These are phyloP conservation scores for Xylaria venustula DNA, from an alignment of 495 filamentous ascomycete genomes.

Conservation along the genomic window DNA sequence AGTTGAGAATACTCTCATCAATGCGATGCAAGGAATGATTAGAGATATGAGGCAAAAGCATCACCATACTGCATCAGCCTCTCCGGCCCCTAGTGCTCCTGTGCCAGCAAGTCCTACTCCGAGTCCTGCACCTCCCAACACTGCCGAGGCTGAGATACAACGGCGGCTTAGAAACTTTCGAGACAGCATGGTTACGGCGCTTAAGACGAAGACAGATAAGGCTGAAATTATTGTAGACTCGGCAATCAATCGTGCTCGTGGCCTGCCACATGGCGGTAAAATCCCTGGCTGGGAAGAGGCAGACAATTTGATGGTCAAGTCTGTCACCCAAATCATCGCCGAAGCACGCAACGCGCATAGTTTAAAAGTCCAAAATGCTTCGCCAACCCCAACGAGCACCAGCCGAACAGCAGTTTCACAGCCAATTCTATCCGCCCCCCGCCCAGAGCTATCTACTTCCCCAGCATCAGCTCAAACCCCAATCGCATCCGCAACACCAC, in stretches of 20 bases:
- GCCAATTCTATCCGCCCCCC: conserved; percentile 12
- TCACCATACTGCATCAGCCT: conserved; percentile 17
- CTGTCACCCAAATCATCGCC: conserved; percentile 30
- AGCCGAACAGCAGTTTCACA: conserved; percentile 12
- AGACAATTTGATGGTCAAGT: conserved; percentile 31
- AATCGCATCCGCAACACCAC: conserved; percentile 7
- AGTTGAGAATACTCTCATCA: conserved; percentile 25
- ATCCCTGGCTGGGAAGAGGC: conserved; percentile 33
- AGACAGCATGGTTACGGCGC: conserved; percentile 27
- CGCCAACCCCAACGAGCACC: conserved; percentile 9
- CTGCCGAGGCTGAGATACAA: conserved; percentile 29
- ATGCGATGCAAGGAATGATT: conserved; percentile 27
- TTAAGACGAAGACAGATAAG: conserved; percentile 30
- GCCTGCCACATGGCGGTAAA: conserved; percentile 22
- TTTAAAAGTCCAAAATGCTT: conserved; percentile 12
- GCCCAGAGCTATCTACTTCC: conserved; percentile 21
- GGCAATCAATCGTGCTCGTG: conserved; percentile 31
- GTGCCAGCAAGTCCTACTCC: conserved; percentile 15
- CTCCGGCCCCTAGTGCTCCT: conserved; percentile 15
- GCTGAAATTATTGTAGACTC: conserved; percentile 29
- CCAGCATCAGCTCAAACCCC: conserved; percentile 18
- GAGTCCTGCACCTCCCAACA: conserved; percentile 22
- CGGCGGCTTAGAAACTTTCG: conserved; percentile 27
- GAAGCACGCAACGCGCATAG: conserved; percentile 26
- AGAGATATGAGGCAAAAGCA: conserved; percentile 28